Base-by-base conservation (phyloP, 2,329 filamentous ascomycete species). In the Ceratocystis cacaofunesta region DNA sequence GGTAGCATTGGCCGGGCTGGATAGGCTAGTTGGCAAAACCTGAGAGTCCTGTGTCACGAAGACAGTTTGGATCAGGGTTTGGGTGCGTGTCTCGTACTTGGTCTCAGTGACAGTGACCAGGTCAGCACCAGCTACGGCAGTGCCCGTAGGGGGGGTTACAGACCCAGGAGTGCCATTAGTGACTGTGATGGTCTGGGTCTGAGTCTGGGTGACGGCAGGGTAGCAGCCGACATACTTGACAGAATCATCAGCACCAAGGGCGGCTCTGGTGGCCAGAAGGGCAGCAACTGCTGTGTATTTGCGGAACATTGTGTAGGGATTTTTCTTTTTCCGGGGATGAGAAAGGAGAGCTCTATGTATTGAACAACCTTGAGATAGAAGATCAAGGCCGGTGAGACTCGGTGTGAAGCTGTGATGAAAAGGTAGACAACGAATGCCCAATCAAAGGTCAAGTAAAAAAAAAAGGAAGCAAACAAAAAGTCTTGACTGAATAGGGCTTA, bases 281-380 rank as follows among this genome's bases (percentile, higher is more conserved):
- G 62, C 62, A 2, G 65, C 55, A 41, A 64, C 50, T 25, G 65
- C 57, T n/a, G 65, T 60, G 65, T 66, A 66, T 60, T 66, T 66
- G 62, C 32, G 22, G 30, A 66, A 28, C 65, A 66, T 66, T 8
- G n/a, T 62, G 64, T 30, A 22, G 32, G 36, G 22, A 4, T 5
- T n/a, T 41, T 15, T 15, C 36, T 41, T 41, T 52, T 52, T 28
- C 6, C 2, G 48, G 22, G 22, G 10, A 19, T 6, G 44, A 10
- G n/a, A 19, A 19, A 19, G 44, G 44, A 19, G 44, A 19, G 19
- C 17, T 7, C 5, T n/a, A 19, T 41, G 36, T 41, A 41, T 41
- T 15, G 8, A 41, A 41, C 36, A 41, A 4, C 36, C 36, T 41
- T 41, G 36, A 15, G 36, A 41, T 41, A 12, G 36, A 41, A 36